Conservation (phyloP, 805 yeast genomes). For the Barnettozyma populi region DNA sequence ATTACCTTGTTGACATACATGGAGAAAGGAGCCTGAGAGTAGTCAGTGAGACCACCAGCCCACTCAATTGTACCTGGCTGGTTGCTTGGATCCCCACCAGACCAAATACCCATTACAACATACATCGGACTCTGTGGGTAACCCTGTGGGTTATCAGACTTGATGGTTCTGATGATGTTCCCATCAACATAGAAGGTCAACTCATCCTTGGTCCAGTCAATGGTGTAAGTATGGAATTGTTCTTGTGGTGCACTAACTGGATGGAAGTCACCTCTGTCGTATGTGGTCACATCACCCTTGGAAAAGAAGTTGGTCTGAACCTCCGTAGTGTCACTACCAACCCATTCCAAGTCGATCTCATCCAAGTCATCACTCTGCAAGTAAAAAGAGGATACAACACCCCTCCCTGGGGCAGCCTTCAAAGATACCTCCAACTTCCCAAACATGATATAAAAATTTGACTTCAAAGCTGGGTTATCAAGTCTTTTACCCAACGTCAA, state of each 20-base stretch:
- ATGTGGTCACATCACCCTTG: constrained; percentile 72
- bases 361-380: constrained; percentile 82
- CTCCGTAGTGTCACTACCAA: constrained; percentile 72
- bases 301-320: constrained; percentile 78
- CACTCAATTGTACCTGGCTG: constrained; percentile 67
- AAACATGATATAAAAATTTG: constrained; percentile 82
- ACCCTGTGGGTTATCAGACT: constrained; percentile 51
- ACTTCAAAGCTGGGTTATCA: constrained; percentile 74
- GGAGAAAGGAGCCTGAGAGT: constrained; percentile 57
- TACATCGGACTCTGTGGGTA: constrained; percentile 92
- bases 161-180: constrained; percentile 54
- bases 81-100: constrained; percentile 71
- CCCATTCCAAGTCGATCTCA: constrained; percentile 85
- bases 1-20: constrained; percentile 56
- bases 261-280: constrained; percentile 76
- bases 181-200: constrained; percentile 76
- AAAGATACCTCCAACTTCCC: constrained; percentile 73
- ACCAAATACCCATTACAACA: constrained; percentile 67
- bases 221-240: constrained; percentile 67
- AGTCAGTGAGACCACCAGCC: constrained; percentile 78
- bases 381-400: constrained; percentile 76
- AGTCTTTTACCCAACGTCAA: constrained; percentile 55
- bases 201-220: constrained; percentile 73
- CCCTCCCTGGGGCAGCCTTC: constrained; percentile 71
- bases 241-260: constrained; percentile 49